A percentile compares a stretch with the other conserved stretches of the same genome.
These are phyloP conservation scores for Spizellomyces punctatus DNA, from an alignment of 192 early-diverging fungal genomes.

Conservation along the genomic window DNA sequence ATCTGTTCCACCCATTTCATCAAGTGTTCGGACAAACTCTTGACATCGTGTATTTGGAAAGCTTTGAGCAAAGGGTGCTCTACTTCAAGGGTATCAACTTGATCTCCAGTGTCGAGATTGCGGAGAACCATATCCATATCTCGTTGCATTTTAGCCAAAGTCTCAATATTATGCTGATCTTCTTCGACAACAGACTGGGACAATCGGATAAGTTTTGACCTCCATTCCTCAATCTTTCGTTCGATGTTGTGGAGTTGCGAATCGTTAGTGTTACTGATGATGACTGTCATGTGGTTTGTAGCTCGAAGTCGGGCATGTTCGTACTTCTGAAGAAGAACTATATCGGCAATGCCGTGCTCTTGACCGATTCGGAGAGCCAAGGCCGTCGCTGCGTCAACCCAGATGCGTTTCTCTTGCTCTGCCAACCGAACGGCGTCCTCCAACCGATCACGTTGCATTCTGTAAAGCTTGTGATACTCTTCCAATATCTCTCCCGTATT, in stretches of 20 bases:
- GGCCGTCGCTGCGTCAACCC: constrained; percentile 59
- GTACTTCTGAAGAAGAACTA: constrained; percentile 52
- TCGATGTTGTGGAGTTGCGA: constrained; percentile 50
- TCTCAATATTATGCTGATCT: constrained; percentile 53
- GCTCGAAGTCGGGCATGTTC: constrained; percentile 50
- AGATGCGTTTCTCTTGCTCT: constrained; percentile 60
- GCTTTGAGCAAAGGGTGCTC: constrained; percentile 55
- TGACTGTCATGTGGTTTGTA: constrained; percentile 55
- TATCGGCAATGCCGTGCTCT: constrained; percentile 55
- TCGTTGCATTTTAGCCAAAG: constrained; percentile 49
- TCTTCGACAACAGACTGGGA: constrained; percentile 62
- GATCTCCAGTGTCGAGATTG: constrained; percentile 37
- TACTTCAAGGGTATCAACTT: constrained; percentile 36
- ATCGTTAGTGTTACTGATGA: constrained; percentile 53
- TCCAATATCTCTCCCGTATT: constrained; percentile 59
- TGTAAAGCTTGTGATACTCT: constrained; percentile 62
- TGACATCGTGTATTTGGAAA: constrained; percentile 53
- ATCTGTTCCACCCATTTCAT: constrained; percentile 55
- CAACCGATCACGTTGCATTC: constrained; percentile 58
- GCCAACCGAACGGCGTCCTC: constrained; percentile 50
- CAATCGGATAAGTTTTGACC: constrained; percentile 42
- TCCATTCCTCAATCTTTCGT: constrained; percentile 57
- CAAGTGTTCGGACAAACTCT: constrained; percentile 43
- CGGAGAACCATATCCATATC: constrained; percentile 56
- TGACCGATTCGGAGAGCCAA: constrained; percentile 58